A percentile compares a stretch with the other conserved stretches of the same genome.
These are phyloP conservation scores for Rhododendron ferrugineum DNA, from an alignment of 148 eudicot species.

Conservation along the genomic window DNA sequence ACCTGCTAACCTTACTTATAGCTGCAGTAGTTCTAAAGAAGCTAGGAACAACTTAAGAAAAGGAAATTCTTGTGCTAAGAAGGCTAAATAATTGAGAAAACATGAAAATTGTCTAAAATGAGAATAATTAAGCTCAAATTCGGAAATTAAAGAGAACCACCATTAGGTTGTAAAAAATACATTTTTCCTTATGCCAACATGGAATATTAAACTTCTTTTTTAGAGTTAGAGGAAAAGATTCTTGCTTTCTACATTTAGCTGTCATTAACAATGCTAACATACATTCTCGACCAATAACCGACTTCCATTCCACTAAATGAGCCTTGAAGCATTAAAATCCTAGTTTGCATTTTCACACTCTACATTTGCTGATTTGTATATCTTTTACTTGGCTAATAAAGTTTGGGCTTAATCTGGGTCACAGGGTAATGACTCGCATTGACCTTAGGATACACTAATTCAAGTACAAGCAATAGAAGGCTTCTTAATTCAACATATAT, in stretches of 20 bases:
- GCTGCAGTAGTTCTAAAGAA: not conserved
- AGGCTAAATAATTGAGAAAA: not conserved
- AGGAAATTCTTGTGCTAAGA: not conserved
- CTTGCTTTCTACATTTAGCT: not conserved
- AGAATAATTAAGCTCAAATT: not conserved
- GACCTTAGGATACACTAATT: not conserved
- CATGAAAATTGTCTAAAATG: not conserved
- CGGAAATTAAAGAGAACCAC: not conserved
- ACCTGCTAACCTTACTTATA: not conserved
- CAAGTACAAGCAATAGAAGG: not conserved
- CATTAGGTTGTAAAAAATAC: too few species aligned
- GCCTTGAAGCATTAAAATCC: not conserved
- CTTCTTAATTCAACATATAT: constrained; percentile 6
- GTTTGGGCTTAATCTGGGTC: not conserved
- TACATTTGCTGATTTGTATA: not conserved
- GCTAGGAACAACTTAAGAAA: not conserved
- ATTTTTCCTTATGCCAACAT: not conserved
- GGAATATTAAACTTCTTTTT: not conserved
- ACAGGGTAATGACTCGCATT: not conserved
- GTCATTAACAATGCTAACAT: not conserved
- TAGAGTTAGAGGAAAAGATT: not conserved
- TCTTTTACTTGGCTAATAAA: not conserved
- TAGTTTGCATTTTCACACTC: not conserved
- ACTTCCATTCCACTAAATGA: not conserved
- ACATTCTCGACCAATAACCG: not conserved